phyloP scores from a whole-genome alignment of 2,329 filamentous ascomycete species.

The Apiospora saccharicola region DNA sequence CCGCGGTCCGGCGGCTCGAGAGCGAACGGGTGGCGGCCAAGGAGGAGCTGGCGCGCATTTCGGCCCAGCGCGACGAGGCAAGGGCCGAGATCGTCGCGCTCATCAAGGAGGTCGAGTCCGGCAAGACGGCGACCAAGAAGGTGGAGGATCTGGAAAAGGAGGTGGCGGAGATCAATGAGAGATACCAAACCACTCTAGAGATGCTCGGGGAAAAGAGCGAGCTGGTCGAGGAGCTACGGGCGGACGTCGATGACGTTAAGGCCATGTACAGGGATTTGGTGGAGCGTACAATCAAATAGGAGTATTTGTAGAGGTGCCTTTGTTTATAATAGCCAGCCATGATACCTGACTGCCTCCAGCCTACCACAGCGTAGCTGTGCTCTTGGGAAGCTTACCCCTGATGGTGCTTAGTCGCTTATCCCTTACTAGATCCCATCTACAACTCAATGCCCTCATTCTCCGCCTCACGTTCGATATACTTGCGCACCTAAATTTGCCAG shows the following conservation, averaged over 20 bases:
- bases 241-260: conserved; percentile 92
- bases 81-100: conserved; percentile 88
- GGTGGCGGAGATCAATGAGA: conserved; percentile 71
- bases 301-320: conserved; percentile 3
- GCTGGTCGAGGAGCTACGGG: conserved; percentile 86
- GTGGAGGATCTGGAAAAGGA: conserved; percentile 73
- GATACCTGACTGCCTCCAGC: neutral
- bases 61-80: conserved; percentile 88
- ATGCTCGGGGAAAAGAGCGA: conserved; percentile 98
- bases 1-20: conserved; percentile 88
- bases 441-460: conserved; percentile 84
- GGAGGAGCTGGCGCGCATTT: conserved; percentile 83
- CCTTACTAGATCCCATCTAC: conserved; percentile 31
- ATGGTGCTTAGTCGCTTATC: neutral
- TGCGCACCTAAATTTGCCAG: conserved; percentile 65
- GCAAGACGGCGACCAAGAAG: conserved; percentile 65
- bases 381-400: neutral
- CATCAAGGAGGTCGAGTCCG: conserved; percentile 85
- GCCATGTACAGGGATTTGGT: conserved; percentile 94
- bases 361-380: neutral
- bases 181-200: conserved; percentile 92
- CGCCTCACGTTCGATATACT: conserved; percentile 78
- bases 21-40: conserved; percentile 88
- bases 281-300: conserved; percentile 73
- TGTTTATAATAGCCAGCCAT: neutral